Percentiles rank a stretch among this genome's conserved stretches.
Conservation (phyloP, 2,329 filamentous ascomycete genomes). For the Botrytis deweyae region DNA sequence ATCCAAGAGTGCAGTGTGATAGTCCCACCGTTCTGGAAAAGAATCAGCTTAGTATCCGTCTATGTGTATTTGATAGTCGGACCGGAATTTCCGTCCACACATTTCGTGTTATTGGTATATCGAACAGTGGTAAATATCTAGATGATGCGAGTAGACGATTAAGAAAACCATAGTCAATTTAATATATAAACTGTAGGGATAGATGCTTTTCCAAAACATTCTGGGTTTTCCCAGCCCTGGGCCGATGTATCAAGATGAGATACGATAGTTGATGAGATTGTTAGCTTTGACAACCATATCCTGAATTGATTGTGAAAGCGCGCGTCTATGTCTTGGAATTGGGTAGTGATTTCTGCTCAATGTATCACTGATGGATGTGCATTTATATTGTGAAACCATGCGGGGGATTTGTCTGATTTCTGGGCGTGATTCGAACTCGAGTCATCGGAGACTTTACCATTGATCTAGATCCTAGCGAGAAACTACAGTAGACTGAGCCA, state of each 20-base stretch:
- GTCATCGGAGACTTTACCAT: too few species aligned
- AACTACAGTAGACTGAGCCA: background rate
- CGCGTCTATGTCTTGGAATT: too few species aligned
- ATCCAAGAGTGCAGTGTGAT: background rate
- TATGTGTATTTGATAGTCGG: background rate
- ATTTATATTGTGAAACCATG: too few species aligned
- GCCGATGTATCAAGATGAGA: background rate
- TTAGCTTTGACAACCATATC: too few species aligned
- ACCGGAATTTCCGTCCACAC: background rate
- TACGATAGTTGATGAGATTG: too few species aligned
- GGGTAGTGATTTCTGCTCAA: too few species aligned
- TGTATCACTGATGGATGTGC: accelerated
- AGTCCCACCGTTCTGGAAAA: background rate
- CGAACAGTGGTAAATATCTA: background rate
- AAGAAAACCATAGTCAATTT: background rate
- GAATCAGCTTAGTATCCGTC: background rate
- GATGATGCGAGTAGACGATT: too few species aligned
- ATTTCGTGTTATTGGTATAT: background rate
- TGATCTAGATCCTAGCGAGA: background rate
- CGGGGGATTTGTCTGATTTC: too few species aligned
- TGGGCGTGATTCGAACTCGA: too few species aligned
- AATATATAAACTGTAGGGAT: accelerated
- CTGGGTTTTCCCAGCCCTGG: background rate
- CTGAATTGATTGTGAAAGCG: too few species aligned
- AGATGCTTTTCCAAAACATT: accelerated